Base-by-base conservation (phyloP, 345 rosid genomes). In the Reutealis trisperma region DNA sequence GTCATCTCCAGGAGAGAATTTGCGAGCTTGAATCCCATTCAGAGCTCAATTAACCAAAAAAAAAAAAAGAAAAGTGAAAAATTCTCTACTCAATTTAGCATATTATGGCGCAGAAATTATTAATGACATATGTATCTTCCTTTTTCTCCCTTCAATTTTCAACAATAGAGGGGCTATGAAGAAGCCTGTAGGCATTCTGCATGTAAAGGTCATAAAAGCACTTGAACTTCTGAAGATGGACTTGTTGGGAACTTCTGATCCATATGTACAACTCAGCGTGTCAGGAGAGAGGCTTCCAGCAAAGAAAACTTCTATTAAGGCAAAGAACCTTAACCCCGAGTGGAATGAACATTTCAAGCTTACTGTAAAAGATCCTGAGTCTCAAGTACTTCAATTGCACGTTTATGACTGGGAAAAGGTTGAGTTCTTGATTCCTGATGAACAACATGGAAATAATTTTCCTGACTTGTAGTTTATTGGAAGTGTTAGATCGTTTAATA, bases 381-480 rank as follows among this genome's bases (percentile, higher is more conserved):
- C 85, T 69, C 89, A 87, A 80, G 82, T 81, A 67, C 88, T 89
- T 30, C 77, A 85, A 55, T 62, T 89, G 44, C 84, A 77, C 37
- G 87, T 84, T 51, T 84, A 78, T 67, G 92, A 89, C 54, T 87
- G 90, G 87, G 90, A 89, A 62, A 83, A 89, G 89, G 88, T 84
- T 55, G n/a, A 5, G 8, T 30, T 18, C 1, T 66, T 16, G 19
- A 63, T 62, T 52, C 21, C 21, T 52, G 16, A 47, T 8, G 3
- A 15, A 52, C 6, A 52, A 52, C 57, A 52, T 13, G 19, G 19
- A 52, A 52, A 52, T 13, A 14, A 52, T 52, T 52, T 34, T 41
- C 47, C 22, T 34, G 6, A 27, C 1, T 63, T 30, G 3, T n/a
- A 13, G 60, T 21, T 19, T 57, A 16, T 63, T 44, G 51, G 45